Conservation (phyloP, 192 early-diverging fungal species). For the Umbelopsis ramanniana region DNA sequence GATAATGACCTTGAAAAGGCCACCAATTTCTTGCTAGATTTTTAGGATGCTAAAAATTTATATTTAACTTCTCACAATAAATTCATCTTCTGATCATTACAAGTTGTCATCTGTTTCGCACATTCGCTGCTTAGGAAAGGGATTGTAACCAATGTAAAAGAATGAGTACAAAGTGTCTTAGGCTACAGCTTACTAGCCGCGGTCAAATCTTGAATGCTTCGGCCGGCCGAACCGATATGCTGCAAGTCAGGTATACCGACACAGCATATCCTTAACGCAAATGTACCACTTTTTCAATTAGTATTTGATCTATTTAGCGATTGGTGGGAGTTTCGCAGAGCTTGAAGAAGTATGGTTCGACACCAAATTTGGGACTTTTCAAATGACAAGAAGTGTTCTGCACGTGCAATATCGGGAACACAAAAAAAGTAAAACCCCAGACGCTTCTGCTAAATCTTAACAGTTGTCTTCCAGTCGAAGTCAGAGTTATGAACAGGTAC, state of each 20-base stretch:
- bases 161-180: no score
- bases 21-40: slow-evolving; percentile 79
- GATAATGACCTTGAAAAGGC: slow-evolving; percentile 77
- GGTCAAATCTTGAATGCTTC: no score
- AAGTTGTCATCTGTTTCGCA: no score
- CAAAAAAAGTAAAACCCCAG: background rate
- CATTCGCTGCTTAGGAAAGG: no score
- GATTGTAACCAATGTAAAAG: no score
- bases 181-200: no score
- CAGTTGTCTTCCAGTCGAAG: background rate
- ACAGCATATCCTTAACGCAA: no score
- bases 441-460: background rate
- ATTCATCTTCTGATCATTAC: no score
- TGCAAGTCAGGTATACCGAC: no score
- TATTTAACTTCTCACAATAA: background rate
- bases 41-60: slow-evolving; percentile 8
- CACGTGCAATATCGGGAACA: background rate
- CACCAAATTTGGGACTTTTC: background rate
- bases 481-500: background rate
- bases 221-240: no score
- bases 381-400: background rate
- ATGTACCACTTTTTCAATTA: no score
- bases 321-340: background rate
- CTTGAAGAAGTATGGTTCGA: background rate
- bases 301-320: background rate